Conservation (phyloP, 1,284 basidiomycete genomes). For the Agaricales sp. region DNA sequence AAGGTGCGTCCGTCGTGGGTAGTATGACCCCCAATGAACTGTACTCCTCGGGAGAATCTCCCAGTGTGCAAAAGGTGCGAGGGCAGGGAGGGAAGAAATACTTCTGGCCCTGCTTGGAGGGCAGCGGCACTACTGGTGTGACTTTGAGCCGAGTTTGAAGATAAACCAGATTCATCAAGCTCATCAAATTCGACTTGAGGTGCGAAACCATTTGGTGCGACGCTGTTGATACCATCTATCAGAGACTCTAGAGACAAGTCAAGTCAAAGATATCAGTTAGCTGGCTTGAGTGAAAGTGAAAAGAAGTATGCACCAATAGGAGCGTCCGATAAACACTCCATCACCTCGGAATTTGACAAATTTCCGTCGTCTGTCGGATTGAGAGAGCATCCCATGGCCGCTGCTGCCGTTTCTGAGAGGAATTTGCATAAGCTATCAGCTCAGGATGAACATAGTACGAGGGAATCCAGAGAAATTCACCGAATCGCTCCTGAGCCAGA, state of each 20-base stretch:
- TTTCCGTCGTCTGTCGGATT: too few relatives aligned
- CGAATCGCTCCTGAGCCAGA: conserved; percentile 22
- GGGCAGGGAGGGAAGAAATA: conserved; percentile 31
- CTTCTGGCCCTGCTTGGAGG: neutral
- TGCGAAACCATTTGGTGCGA: conserved; percentile 21
- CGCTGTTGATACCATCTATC: conserved; percentile 27
- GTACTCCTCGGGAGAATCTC: conserved; percentile 24
- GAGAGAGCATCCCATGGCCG: neutral
- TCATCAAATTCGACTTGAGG: conserved; percentile 27
- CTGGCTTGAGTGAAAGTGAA: too few relatives aligned
- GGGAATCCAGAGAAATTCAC: conserved; percentile 20
- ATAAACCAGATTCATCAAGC: neutral
- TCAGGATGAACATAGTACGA: too few relatives aligned
- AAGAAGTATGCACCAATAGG: neutral
- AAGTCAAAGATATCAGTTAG: neutral
- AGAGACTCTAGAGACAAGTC: conserved; percentile 20
- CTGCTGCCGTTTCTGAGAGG: too few relatives aligned
- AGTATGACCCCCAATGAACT: conserved; percentile 33
- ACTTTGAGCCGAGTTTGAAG: too few relatives aligned
- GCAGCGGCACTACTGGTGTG: too few relatives aligned
- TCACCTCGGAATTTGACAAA: neutral
- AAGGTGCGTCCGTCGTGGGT: conserved; percentile 34
- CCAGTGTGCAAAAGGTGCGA: conserved; percentile 27
- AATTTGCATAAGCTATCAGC: too few relatives aligned
- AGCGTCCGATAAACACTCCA: neutral